A percentile compares a stretch with the other conserved stretches of the same genome.
Conservation (phyloP, 306 rosid genomes). For the Pyrus bretschneideri region DNA sequence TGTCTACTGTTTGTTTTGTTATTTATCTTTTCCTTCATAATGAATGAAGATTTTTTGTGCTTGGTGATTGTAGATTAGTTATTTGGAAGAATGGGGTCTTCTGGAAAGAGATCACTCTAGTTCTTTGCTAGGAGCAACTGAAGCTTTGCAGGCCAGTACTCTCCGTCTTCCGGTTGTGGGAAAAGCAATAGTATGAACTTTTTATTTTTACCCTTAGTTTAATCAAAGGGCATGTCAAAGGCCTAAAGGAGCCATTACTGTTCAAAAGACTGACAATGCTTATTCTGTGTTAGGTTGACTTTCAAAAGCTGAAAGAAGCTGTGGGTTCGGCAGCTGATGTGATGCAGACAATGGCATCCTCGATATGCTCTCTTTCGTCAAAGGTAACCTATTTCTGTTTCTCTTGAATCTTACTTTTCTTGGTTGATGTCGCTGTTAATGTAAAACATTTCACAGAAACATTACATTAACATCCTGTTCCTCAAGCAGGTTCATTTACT, state of each 20-base stretch:
- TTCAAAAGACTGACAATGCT: conserved; percentile 4
- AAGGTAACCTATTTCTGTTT: conserved; percentile 46
- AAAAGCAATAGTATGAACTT: conserved; percentile 59
- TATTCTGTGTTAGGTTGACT: conserved; percentile 62
- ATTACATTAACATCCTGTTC: background rate
- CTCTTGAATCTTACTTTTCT: background rate
- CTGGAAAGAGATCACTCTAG: conserved; percentile 81
- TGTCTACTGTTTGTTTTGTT: conserved; percentile 6
- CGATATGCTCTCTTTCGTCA: conserved; percentile 71
- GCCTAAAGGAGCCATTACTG: background rate
- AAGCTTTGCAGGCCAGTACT: conserved; percentile 96
- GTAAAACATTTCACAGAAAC: background rate
- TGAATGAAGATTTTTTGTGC: conserved; percentile 21
- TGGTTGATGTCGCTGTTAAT: background rate
- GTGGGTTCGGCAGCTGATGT: conserved; percentile 92
- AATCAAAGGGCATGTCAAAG: background rate
- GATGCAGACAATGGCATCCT: conserved; percentile 93
- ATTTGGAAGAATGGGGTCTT: conserved; percentile 93
- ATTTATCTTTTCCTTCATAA: background rate
- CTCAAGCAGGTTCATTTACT: background rate
- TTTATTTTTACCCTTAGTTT: background rate
- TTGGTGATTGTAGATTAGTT: conserved; percentile 54
- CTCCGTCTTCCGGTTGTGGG: conserved; percentile 95
- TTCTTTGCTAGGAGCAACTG: conserved; percentile 95
- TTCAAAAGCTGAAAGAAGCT: conserved; percentile 85